A percentile compares a stretch with the other conserved stretches of the same genome.
These are phyloP conservation scores for Ophiocordyceps camponoti-rufipedis DNA, from an alignment of 2,329 filamentous ascomycete genomes.

Conservation along the genomic window DNA sequence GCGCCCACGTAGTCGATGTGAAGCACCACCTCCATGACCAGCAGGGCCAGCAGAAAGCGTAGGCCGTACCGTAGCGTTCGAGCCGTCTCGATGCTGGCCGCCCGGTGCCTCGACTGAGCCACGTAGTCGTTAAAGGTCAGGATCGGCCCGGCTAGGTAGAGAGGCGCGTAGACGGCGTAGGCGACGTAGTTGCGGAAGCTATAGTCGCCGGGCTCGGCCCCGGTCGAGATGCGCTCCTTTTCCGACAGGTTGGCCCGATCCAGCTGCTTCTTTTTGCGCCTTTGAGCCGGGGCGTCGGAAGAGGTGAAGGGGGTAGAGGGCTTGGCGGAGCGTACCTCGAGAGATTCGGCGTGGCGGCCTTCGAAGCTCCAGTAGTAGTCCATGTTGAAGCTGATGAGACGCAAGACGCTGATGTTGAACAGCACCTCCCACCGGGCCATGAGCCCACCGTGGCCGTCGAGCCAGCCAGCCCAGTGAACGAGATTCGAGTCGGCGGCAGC, in stretches of 20 bases:
- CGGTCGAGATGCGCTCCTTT: conserved; percentile 62
- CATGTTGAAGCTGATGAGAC: conserved; percentile 90
- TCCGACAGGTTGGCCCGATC: conserved; percentile 78
- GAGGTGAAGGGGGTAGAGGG: neutral
- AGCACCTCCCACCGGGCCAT: conserved; percentile 88
- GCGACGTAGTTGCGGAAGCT: conserved; percentile 74
- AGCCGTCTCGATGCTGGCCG: conserved; percentile 48
- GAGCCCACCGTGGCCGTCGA: conserved; percentile 71
- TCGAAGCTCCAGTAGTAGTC: conserved; percentile 89
- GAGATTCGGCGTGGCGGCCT: conserved; percentile 39
- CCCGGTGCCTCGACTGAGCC: conserved; percentile 58
- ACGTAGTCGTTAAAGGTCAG: conserved; percentile 98
- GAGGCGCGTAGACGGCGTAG: conserved; percentile 77
- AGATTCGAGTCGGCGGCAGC: conserved; percentile 22
- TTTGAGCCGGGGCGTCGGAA: neutral
- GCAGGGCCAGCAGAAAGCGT: conserved; percentile 61
- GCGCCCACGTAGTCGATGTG: conserved; percentile 91
- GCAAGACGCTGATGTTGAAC: conserved; percentile 87
- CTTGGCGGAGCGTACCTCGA: conserved; percentile 51
- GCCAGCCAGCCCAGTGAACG: conserved; percentile 45
- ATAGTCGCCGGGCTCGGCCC: conserved; percentile 55
- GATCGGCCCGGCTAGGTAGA: conserved; percentile 87
- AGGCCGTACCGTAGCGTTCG: conserved; percentile 69
- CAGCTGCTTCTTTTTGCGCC: conserved; percentile 86
- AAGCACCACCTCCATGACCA: conserved; percentile 79